phyloP scores from a whole-genome alignment of 2,329 filamentous ascomycete genomes.

The Magnaporthiopsis poae region DNA sequence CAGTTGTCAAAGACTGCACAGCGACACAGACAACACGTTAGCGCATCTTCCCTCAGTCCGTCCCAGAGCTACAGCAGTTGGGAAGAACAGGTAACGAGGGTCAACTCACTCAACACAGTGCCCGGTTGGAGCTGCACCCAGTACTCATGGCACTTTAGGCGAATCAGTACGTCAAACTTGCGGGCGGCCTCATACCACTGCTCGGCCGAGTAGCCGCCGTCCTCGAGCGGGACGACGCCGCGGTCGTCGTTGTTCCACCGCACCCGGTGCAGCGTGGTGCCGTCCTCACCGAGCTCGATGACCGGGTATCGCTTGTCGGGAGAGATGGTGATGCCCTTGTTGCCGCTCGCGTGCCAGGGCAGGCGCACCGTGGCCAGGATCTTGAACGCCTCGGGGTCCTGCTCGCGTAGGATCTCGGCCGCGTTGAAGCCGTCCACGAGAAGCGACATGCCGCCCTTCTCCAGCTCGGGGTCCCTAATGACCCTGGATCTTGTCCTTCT shows the following conservation, averaged over 20 bases:
- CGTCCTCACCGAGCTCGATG: conserved; percentile 45
- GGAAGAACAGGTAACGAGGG: neutral
- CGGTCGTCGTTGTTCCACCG: conserved; percentile 93
- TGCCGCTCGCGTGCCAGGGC: conserved; percentile 80
- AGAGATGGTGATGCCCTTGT: conserved; percentile 69
- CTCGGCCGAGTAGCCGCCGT: conserved; percentile 27
- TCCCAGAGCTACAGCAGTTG: neutral
- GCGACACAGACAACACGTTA: neutral
- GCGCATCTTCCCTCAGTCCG: neutral
- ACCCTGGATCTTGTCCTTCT: too few relatives aligned
- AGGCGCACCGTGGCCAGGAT: conserved; percentile 48
- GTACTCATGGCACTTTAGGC: conserved; percentile 55
- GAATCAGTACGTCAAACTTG: conserved; percentile 63
- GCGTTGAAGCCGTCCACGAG: conserved; percentile 80
- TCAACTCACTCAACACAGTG: conserved; percentile 57
- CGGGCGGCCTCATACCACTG: conserved; percentile 74
- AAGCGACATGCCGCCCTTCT: conserved; percentile 62
- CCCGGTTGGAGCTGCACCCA: conserved; percentile 77
- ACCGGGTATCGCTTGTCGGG: conserved; percentile 64
- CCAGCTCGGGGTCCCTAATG: neutral
- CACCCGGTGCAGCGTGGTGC: conserved; percentile 42
- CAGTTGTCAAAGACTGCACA: conserved; percentile 86
- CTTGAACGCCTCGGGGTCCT: conserved; percentile 47
- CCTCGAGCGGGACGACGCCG: conserved; percentile 52
- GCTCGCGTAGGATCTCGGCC: conserved; percentile 46